These are phyloP conservation scores for Trapa incisa DNA, from an alignment of 345 rosid genomes.

Conservation along the genomic window DNA sequence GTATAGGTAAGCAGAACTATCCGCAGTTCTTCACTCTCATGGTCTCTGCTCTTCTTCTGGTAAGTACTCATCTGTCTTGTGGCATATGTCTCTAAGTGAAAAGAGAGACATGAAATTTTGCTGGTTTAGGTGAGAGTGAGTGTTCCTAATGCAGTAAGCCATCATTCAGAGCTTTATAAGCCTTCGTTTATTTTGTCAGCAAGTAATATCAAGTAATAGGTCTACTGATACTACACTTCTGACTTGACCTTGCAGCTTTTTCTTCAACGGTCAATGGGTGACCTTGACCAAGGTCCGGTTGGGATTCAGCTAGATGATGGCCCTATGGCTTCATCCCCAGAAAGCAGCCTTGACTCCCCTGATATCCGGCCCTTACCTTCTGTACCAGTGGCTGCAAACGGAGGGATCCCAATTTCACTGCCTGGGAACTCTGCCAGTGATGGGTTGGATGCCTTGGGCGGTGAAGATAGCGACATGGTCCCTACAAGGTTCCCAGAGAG, in stretches of 20 bases:
- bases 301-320: constrained; percentile 92
- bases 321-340: constrained; percentile 75
- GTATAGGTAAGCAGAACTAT: constrained; percentile 84
- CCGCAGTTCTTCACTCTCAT: constrained; percentile 83
- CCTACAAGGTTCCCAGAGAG: constrained; percentile 65
- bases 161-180: background rate
- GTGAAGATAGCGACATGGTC: constrained; percentile 93
- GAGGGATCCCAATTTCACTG: constrained; percentile 35
- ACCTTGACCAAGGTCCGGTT: constrained; percentile 46
- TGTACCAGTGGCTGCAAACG: constrained; percentile 66
- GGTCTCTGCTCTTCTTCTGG: constrained; percentile 86
- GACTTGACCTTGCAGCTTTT: constrained; percentile 27
- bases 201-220: no score
- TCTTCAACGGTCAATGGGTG: constrained; percentile 84
- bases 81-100: no score
- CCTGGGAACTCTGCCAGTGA: constrained; percentile 84
- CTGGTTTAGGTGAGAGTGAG: no score
- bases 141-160: background rate
- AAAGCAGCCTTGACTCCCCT: constrained; percentile 90
- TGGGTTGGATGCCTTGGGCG: constrained; percentile 96
- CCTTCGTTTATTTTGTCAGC: background rate
- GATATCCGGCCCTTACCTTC: constrained; percentile 66
- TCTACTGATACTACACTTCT: no score
- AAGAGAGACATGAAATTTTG: no score
- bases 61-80: constrained; percentile 20